Conservation (phyloP, 176 grass and related monocot genomes). For the Triticum urartu region DNA sequence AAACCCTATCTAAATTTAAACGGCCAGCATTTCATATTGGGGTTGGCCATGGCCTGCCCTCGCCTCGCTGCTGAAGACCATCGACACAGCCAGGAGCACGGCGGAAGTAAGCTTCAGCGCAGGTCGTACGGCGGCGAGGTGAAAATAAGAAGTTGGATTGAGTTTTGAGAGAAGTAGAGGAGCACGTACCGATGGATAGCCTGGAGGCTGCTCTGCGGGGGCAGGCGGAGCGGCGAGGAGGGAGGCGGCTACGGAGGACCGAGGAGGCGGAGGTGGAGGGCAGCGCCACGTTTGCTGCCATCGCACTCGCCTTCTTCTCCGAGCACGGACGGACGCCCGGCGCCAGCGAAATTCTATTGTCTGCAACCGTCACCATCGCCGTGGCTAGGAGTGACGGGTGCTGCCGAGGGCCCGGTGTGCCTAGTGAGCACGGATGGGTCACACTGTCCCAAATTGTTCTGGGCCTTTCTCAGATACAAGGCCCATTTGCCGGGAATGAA, state of each 20-base stretch:
- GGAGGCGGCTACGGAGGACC: conserved; percentile 9
- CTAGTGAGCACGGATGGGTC: not conserved
- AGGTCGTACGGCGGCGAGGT: too few species aligned
- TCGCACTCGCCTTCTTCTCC: conserved; percentile 18
- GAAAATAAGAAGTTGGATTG: not conserved
- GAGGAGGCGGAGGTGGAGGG: conserved; percentile 22
- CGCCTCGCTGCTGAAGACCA: too few species aligned
- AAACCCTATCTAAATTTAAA: not conserved
- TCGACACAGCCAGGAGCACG: too few species aligned
- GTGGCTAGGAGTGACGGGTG: not conserved
- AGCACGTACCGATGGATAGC: conserved; percentile 22
- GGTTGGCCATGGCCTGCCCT: too few species aligned
- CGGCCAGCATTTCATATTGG: not conserved
- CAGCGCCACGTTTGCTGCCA: conserved; percentile 45
- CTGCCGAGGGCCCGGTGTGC: too few species aligned
- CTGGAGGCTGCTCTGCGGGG: not conserved
- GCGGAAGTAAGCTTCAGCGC: not conserved
- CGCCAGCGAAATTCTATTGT: not conserved
- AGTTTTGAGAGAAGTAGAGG: not conserved
- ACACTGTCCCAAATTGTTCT: not conserved
- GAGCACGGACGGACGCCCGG: conserved; percentile 1
- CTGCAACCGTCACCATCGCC: not conserved
- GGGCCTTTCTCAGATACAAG: not conserved
- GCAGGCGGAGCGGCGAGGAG: conserved; percentile 1
- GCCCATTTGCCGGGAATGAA: not conserved